Evolutionary conservation across 495 filamentous ascomycete genomes (phyloP).

Genomic region (Melanomma pulvis-pyrius): DNA sequence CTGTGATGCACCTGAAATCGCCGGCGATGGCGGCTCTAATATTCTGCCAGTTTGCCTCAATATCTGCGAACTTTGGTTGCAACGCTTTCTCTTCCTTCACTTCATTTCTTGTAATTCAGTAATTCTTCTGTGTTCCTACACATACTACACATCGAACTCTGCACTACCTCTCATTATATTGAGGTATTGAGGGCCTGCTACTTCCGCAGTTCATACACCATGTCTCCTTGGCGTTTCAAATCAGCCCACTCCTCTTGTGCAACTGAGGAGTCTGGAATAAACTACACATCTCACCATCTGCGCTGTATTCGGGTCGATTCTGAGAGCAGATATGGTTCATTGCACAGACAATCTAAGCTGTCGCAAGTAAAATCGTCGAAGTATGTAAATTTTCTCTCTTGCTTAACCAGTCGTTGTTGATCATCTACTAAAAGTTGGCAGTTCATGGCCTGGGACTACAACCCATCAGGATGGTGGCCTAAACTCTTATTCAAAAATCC

Average conservation of each 20-base stretch:
- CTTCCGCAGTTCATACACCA: slow-evolving; percentile 13
- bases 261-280: slow-evolving; percentile 7
- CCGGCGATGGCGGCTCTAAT: slow-evolving; percentile 16
- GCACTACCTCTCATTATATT: background rate
- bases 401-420: background rate
- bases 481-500: slow-evolving; percentile 4
- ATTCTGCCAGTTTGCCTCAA: slow-evolving; percentile 20
- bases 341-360: background rate
- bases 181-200: background rate
- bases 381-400: slow-evolving; percentile 2
- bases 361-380: background rate
- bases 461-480: background rate
- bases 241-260: slow-evolving; percentile 7
- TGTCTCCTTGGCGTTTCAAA: slow-evolving; percentile 25
- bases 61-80: background rate
- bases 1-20: slow-evolving; percentile 16
- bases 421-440: slow-evolving; percentile 1
- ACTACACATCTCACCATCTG: slow-evolving; percentile 26
- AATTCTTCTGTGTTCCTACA: background rate
- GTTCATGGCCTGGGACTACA: slow-evolving; percentile 19
- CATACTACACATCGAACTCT: background rate
- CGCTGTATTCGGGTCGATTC: slow-evolving; percentile 7
- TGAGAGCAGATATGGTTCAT: background rate
- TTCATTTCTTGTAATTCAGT: slow-evolving; percentile 10
- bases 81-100: background rate